Evolutionary conservation across 2,329 filamentous ascomycete species (phyloP), one percentile per base, ranked within the genome.

Genomic region (Epichloe gansuensis): DNA sequence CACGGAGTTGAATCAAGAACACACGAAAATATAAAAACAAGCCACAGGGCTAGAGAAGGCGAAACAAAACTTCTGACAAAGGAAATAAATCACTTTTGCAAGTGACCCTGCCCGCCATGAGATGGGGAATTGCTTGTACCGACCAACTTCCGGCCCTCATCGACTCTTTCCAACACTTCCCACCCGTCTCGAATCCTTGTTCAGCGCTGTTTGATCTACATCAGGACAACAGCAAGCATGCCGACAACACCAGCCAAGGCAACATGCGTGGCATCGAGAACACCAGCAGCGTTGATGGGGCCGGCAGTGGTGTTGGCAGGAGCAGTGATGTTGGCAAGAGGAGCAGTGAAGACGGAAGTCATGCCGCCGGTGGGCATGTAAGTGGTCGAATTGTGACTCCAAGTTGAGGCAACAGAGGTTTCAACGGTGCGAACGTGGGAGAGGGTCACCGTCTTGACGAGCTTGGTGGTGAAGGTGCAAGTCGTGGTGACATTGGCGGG

Each of bases 371-470:
- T 58, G 50, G 62, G 53, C 25, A 64, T 63, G 55, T 63, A 63
- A 46, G 61, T 56, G 44, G 69, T 71, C 47, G 68, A 66, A 50
- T 67, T 68, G 54, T 66, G 59, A 52, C 59, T 55, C 35, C 61
- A 62, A 31, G 31, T 48, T 11, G 28, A 31, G 28, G 28, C 3
- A 31, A 31, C 28, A 11, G 28, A 31, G 28, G 28, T 31, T 31
- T 9, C 8, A 31, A 31, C 28, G 8, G 28, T 31, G 28, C 11
- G 61, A 37, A 75, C 70, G 61, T 69, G 64, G 46, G 72, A 72
- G 56, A 81, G 72, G 46, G 73, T 78, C 63, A 77, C 62, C 48
- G 75, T 78, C 63, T 73, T 74, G 61, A 75, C 78, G 60, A 75
- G 60, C 46, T 72, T 74, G 52, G 70, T 69, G 42, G 77, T 81